phyloP scores from a whole-genome alignment of 257 asterid species.

The Solanum acaule region DNA sequence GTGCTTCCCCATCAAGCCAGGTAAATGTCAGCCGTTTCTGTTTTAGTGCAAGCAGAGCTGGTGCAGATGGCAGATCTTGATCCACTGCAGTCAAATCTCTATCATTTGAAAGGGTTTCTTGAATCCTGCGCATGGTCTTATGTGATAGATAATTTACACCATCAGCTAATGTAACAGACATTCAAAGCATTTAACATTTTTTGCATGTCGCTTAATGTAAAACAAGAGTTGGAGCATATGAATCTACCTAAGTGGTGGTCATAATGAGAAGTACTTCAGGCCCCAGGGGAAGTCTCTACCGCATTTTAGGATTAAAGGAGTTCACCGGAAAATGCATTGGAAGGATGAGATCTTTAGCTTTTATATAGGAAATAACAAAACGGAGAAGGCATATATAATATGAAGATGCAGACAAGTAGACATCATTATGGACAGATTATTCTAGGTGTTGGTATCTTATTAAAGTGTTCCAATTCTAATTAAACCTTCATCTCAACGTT shows the following conservation, averaged over 20 bases:
- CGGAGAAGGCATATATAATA: background rate
- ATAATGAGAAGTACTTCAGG: background rate
- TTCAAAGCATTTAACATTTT: background rate
- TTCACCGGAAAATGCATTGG: background rate
- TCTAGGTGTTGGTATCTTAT: background rate
- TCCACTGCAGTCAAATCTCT: conserved; percentile 31
- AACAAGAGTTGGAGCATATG: background rate
- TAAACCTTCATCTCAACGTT: background rate
- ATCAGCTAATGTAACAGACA: conserved; percentile 5
- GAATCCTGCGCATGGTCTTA: conserved; percentile 90
- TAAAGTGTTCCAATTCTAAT: background rate
- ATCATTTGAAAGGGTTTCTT: conserved; percentile 47
- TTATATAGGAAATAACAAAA: background rate
- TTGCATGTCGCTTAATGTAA: background rate
- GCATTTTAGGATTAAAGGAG: background rate
- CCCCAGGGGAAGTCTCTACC: background rate
- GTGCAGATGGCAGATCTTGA: conserved; percentile 37
- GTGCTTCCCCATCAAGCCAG: conserved; percentile 98
- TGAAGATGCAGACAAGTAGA: background rate
- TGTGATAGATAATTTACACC: conserved; percentile 27
- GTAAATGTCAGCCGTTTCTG: conserved; percentile 77
- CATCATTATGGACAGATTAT: background rate
- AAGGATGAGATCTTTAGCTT: background rate
- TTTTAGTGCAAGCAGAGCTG: conserved; percentile 53
- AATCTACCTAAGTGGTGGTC: background rate